Base-by-base conservation (phyloP, 352 stramenopile genomes). In the Phytopythium ostracodes region DNA sequence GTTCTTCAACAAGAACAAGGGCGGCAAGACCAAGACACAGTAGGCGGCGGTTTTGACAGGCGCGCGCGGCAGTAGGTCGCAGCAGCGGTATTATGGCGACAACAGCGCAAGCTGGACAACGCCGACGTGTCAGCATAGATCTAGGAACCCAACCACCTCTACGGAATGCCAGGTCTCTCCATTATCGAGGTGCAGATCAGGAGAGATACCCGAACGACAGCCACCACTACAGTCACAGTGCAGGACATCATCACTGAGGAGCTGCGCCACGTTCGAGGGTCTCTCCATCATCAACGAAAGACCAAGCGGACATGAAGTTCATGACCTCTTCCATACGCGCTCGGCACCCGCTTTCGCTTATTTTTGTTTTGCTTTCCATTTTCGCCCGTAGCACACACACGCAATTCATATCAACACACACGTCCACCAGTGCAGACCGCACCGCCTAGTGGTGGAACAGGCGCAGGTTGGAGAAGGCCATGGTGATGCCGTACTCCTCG, bases 401-500 rank as follows among this genome's bases (percentile, higher is more conserved):
- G 3, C n/a, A 3, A 22, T 33, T 22, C 15, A 27, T 7, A 24
- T 1, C 33, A 15, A 10, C 42, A 18, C 42, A 8, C 2, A 12
- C 15, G 0, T 11, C 42, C 2, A 47, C 17, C 42, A 18, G 15
- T 11, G 15, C 8, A 20, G 42, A 24, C 42, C 42, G 9, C 42
- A 20, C 4, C 14, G 31, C 63, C 75, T 99, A 99, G 89, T 99
- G 98, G 87, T 99, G 97, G 89, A 99, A 99, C 47, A 99, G 91
- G 70, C 98, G 91, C 58, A 99, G 79, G 72, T 96, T 96, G 38
- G 96, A 99, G 71, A 99, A 98, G 56, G 92, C 97, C 97, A 99
- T 99, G 51, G 93, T 94, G 84, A 99, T 99, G 61, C 94, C 97
- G 72, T 99, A 99, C 76, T 99, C 96, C 58, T 99, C 84, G 69